Base-by-base conservation (phyloP, 2,329 filamentous ascomycete genomes). In the Moelleriella libera region DNA sequence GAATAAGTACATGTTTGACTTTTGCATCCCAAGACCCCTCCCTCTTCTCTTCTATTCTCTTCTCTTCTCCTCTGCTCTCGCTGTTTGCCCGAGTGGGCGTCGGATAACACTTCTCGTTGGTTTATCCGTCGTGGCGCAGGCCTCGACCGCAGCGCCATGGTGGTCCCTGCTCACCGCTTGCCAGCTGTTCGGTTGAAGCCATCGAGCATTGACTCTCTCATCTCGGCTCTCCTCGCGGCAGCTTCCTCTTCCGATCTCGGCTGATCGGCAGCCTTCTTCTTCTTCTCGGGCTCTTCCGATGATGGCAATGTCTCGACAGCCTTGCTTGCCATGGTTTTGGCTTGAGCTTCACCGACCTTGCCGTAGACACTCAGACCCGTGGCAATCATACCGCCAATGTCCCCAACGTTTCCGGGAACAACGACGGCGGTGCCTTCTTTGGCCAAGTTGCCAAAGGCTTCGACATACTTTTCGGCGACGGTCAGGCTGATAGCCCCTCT, bases 381-480 rank as follows among this genome's bases (percentile, higher is more conserved):
- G 40, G 92, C 89, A 63, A 98, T 97, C 89, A 98, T 95, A 55
- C 87, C 81, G 47, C 88, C 84, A 56, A 98, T 89, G 62, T 98
- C 92, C 51, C 92, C 92, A 39, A 98, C 88, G 60, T 98, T 97
- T 9, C 92, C 92, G 1, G 92, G 92, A 11, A 98, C 89, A 21
- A 98, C 88, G 30, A 98, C 84, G 5, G 88, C 86, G 4, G 92
- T 98, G 57, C 92, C 88, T 71, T 98, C 89, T 68, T 90, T 92
- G 45, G 92, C 92, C 56, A 98, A 72, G 61, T 89, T 87, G 55
- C 78, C 83, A 60, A 97, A 98, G 4, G 92, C 92, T 43, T 94
- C 90, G 46, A 98, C 92, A 58, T 98, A 98, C 68, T 96, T 95
- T 76, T 98, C 92, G 0, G 92, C 92, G 7, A 98, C 87, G 11